Evolutionary conservation across 148 eudicot species (phyloP).

Genomic region (Fallopia convolvulus): DNA sequence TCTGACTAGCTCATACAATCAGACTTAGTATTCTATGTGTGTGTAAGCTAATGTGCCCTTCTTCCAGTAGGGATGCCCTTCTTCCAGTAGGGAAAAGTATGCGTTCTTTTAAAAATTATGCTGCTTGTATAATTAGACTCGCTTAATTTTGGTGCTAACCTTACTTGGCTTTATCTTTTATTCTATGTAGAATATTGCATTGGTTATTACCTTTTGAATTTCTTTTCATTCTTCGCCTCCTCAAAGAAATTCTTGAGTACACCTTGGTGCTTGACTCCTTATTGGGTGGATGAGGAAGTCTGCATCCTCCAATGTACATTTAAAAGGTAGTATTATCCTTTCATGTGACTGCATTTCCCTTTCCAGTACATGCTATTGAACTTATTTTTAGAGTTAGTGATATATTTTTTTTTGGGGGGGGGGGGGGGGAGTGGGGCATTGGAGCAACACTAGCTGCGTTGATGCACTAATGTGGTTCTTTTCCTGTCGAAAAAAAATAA

Average conservation of each 20-base stretch:
- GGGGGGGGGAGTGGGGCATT: background rate
- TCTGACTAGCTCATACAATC: background rate
- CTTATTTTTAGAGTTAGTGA: background rate
- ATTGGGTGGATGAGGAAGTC: background rate
- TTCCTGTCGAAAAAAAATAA: background rate
- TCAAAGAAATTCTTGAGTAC: background rate
- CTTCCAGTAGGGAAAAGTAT: background rate
- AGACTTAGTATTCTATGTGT: background rate
- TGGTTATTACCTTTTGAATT: background rate
- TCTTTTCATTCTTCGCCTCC: background rate
- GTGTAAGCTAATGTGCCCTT: background rate
- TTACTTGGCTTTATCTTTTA: background rate
- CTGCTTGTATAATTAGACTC: background rate
- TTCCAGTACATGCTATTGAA: background rate
- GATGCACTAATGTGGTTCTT: background rate
- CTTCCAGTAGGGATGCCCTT: background rate
- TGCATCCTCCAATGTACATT: background rate
- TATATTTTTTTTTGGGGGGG: background rate
- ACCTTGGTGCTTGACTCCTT: background rate
- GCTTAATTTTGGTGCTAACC: background rate
- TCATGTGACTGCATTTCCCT: background rate
- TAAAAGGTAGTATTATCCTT: background rate
- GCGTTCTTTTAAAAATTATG: background rate
- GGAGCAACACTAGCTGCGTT: background rate
- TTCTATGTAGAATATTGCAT: background rate